A percentile compares a stretch with the other conserved stretches of the same genome.
Evolutionary conservation across 306 rosid species (phyloP).

Genomic region (Inga oerstediana): DNA sequence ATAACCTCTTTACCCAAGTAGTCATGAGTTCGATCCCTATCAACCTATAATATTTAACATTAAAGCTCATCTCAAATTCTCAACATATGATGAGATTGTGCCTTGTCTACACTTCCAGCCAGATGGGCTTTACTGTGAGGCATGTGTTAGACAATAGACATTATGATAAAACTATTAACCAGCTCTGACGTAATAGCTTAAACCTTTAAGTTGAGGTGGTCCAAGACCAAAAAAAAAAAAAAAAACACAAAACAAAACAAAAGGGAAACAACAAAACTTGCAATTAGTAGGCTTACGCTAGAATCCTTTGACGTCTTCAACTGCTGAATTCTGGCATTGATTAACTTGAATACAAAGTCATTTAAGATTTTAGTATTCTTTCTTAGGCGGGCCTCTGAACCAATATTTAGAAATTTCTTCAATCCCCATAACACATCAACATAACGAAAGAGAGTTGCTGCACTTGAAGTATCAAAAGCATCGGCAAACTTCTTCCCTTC

Average conservation of each 20-base stretch:
- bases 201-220: background rate
- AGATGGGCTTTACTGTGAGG: background rate
- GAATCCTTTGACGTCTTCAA: conserved; percentile 46
- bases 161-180: background rate
- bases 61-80: background rate
- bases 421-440: conserved; percentile 76
- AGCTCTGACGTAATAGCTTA: background rate
- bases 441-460: conserved; percentile 54
- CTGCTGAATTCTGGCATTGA: conserved; percentile 51
- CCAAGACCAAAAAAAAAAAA: background rate
- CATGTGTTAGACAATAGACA: background rate
- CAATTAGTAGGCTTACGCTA: conserved; percentile 46
- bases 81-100: background rate
- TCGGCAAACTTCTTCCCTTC: conserved; percentile 63
- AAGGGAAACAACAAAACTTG: conserved; percentile 1
- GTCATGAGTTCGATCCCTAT: background rate
- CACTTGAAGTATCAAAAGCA: conserved; percentile 71
- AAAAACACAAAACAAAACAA: background rate
- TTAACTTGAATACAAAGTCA: conserved; percentile 60
- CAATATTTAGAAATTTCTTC: conserved; percentile 69
- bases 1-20: background rate
- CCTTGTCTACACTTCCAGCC: background rate
- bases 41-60: background rate
- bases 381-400: conserved; percentile 64
- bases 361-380: conserved; percentile 42